phyloP scores from a whole-genome alignment of 371 early-diverging fungal genomes.

The Umbelopsis sp. region DNA sequence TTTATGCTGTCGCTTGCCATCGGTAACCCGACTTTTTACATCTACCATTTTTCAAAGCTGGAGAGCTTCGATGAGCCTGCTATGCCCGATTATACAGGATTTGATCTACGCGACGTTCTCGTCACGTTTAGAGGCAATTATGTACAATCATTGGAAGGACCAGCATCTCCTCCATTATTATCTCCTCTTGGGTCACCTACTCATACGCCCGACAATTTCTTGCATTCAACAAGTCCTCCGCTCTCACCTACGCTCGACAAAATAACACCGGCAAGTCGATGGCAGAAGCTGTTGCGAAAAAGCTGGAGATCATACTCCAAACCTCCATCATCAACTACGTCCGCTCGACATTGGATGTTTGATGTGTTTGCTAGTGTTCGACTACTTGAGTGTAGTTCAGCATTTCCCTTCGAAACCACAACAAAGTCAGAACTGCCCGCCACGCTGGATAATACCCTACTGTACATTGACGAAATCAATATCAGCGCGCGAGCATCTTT shows the following conservation, averaged over 20 bases:
- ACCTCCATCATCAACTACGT: neutral
- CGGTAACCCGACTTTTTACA: neutral
- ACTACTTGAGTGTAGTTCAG: neutral
- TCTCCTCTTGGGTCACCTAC: slow-evolving; percentile 13
- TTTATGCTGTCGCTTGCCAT: neutral
- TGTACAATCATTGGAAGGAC: neutral
- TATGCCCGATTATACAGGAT: neutral
- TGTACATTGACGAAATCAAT: slow-evolving; percentile 10
- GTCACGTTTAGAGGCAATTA: slow-evolving; percentile 3
- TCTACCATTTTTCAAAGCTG: neutral
- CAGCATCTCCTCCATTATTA: neutral
- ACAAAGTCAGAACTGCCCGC: neutral
- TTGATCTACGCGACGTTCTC: neutral
- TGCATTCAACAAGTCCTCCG: neutral
- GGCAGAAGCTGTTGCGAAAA: slow-evolving; percentile 42
- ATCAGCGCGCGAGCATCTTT: slow-evolving; percentile 18
- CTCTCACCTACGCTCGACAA: slow-evolving; percentile 17
- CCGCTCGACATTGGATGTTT: slow-evolving; percentile 7
- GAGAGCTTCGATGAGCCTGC: too few relatives aligned
- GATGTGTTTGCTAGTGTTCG: slow-evolving; percentile 24
- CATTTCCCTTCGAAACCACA: neutral
- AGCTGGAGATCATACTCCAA: slow-evolving; percentile 37
- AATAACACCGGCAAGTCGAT: slow-evolving; percentile 23
- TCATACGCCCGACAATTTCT: neutral
- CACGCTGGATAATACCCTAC: slow-evolving; percentile 7